Evolutionary conservation across 176 grass and related monocot genomes (phyloP).

Genomic region (Cenchrus fungigraminus): DNA sequence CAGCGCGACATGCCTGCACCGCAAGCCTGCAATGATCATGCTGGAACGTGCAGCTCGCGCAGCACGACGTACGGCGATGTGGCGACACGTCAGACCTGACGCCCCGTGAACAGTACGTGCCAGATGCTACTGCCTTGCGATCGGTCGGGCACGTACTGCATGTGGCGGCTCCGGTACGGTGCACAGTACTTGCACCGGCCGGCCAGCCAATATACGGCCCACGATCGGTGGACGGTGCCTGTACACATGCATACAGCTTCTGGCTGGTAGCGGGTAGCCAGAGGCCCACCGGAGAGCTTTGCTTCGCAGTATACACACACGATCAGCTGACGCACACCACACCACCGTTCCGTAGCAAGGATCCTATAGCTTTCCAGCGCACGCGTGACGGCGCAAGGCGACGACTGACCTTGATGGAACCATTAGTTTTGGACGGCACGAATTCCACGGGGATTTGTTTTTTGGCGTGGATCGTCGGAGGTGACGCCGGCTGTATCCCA

Average conservation of each 20-base stretch:
- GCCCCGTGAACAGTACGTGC: neutral
- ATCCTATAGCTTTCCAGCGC: neutral
- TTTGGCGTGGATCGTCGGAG: neutral
- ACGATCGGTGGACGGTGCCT: neutral
- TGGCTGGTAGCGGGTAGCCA: neutral
- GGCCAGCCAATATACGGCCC: neutral
- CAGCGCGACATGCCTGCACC: neutral
- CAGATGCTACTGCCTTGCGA: no score
- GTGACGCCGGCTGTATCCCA: neutral
- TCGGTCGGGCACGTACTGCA: neutral
- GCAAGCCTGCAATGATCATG: neutral
- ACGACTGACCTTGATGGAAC: neutral
- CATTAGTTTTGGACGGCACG: neutral
- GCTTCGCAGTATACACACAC: no score
- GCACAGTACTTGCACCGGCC: neutral
- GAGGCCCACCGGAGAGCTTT: no score
- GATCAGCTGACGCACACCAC: no score
- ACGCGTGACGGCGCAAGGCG: neutral
- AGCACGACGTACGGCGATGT: neutral
- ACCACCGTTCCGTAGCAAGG: neutral
- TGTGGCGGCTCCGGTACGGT: neutral
- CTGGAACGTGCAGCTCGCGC: neutral
- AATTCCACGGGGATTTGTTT: neutral
- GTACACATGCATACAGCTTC: neutral
- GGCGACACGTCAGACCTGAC: constrained; percentile 13